Base-by-base conservation (phyloP, 352 stramenopile genomes). In the Achlya hypogyna region DNA sequence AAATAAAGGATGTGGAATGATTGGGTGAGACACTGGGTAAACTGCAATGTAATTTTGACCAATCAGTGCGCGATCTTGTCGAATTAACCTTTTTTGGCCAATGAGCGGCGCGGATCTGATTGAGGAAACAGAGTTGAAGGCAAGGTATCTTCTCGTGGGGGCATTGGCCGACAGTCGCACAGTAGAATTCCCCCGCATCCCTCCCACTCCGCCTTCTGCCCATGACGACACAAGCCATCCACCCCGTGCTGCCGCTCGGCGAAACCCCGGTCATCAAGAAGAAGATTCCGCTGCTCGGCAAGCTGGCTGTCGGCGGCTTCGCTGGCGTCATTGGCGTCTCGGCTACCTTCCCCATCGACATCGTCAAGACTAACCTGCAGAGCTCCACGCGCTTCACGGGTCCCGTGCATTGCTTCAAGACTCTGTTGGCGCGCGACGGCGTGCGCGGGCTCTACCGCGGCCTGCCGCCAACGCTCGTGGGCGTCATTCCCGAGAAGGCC, bases 351-450 rank as follows among this genome's bases (percentile, higher is more conserved):
- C 90, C 91, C 45, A 86, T 97, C 62, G 91, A 98, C 77, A 86
- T 97, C 53, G 81, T 97, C 70, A 98, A 98, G 78, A 98, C 91
- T 16, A 81, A 94, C 25, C 74, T 98, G 70, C 91, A 97, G 74
- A 91, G 81, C 49, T 78, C 86, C 62, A 84, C 75, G 38, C 71
- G 72, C 35, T 91, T 88, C 72, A 79, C 54, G 1, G 84, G 85
- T 1, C 82, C 87, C 40, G 34, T 87, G 28, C 79, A 88, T 23
- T 87, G 75, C 69, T 86, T 91, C 68, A 73, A 74, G 35, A 79
- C 85, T 52, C 91, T 95, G 35, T 34, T 93, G 20, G 78, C 72
- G 43, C 82, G 84, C 5, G 84, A 90, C 62, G 84, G 85, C 51
- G 28, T 88, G 27, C 74, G 76, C 10, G 84, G 83, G 22, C 69